These are phyloP conservation scores for Fusarium metavorans DNA, from an alignment of 2,329 filamentous ascomycete species.

Conservation along the genomic window DNA sequence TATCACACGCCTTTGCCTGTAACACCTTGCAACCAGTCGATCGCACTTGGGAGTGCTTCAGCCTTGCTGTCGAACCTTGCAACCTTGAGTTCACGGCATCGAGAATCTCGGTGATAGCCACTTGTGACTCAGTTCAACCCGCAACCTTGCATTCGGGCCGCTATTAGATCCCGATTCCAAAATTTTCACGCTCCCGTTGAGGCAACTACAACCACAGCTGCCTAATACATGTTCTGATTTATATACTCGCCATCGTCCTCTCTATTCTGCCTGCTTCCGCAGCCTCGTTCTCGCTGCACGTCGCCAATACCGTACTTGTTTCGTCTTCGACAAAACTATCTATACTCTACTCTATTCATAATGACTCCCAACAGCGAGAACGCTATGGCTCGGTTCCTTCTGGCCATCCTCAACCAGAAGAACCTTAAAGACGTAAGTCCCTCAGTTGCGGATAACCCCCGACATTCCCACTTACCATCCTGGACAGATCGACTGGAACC, in stretches of 20 bases:
- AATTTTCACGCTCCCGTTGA: conserved; percentile 21
- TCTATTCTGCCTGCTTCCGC: conserved; percentile 32
- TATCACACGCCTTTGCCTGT: conserved; percentile 10
- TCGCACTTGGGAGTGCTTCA: conserved; percentile 8
- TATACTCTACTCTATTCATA: conserved; percentile 36
- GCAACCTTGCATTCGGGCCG: conserved; percentile 17
- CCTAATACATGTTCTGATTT: conserved; percentile 36
- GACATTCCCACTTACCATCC: conserved; percentile 26
- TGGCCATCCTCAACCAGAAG: conserved; percentile 71
- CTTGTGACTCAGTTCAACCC: conserved; percentile 22
- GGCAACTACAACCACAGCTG: conserved; percentile 37
- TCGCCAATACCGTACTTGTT: conserved; percentile 4
- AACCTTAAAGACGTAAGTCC: conserved; percentile 69
- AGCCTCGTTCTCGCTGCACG: conserved; percentile 23
- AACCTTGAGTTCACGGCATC: conserved; percentile 19
- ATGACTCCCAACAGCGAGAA: conserved; percentile 69
- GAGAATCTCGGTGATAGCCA: conserved; percentile 12
- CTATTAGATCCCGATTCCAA: neutral
- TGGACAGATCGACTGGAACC: conserved; percentile 68
- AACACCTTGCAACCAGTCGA: conserved; percentile 14
- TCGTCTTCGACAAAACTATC: neutral
- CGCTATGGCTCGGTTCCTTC: conserved; percentile 68
- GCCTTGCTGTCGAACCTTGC: conserved; percentile 11
- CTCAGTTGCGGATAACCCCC: neutral
- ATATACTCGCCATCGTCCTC: conserved; percentile 26